Evolutionary conservation across 2,329 filamentous ascomycete genomes (phyloP).

Genomic region (Exophiala spinifera): DNA sequence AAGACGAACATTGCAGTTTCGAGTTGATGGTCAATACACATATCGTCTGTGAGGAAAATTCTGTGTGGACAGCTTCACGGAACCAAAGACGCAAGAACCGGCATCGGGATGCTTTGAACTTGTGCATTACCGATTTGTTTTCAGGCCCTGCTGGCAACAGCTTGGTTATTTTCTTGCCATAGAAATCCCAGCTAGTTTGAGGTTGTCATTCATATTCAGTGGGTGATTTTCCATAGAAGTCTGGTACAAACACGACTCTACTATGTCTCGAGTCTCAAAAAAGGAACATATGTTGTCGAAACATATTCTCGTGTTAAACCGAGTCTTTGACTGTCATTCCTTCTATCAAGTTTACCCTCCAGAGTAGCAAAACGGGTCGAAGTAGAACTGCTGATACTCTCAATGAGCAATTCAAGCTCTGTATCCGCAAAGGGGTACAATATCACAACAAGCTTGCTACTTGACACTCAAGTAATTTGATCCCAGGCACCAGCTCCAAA

Average conservation of each 20-base stretch:
- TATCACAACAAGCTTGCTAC: conserved; percentile 3
- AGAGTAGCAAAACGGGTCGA: no score
- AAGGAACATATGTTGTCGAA: neutral
- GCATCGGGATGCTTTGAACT: conserved; percentile 21
- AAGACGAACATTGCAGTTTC: no score
- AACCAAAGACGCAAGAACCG: conserved; percentile 17
- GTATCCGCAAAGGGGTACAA: neutral
- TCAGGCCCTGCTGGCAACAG: conserved; percentile 29
- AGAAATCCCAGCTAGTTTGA: conserved; percentile 46
- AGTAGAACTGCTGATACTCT: no score
- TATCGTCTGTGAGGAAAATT: neutral
- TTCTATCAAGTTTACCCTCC: no score
- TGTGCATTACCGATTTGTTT: conserved; percentile 26
- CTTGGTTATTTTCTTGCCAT: conserved; percentile 38
- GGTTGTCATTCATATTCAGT: conserved; percentile 41
- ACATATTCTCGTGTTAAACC: neutral
- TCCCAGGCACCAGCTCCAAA: conserved; percentile 12
- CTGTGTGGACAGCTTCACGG: no score
- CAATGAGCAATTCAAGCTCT: neutral
- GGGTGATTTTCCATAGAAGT: conserved; percentile 47
- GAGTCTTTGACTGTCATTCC: no score
- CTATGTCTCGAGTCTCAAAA: no score
- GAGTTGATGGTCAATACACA: neutral
- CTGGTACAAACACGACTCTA: conserved; percentile 37
- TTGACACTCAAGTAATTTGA: conserved; percentile 1